A percentile compares a stretch with the other conserved stretches of the same genome.
Conservation (phyloP, 2,329 filamentous ascomycete genomes). For the Trichoderma guizhouense region DNA sequence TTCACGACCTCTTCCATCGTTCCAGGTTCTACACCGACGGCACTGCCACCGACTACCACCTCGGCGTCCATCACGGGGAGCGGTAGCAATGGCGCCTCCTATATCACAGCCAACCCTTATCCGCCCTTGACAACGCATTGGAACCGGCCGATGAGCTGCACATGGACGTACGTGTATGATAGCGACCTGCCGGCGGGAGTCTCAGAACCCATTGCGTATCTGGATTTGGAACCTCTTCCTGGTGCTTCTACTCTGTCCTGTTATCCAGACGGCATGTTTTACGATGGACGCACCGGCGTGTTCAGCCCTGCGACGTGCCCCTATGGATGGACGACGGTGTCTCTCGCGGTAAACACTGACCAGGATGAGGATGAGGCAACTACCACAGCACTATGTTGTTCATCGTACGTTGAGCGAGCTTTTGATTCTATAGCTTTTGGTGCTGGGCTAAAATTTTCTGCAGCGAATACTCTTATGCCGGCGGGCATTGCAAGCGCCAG, state of each 20-base stretch:
- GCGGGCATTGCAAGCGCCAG: slow-evolving; percentile 34
- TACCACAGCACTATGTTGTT: slow-evolving; percentile 41
- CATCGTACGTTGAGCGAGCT: slow-evolving; percentile 33
- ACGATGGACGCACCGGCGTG: slow-evolving; percentile 34
- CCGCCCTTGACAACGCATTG: slow-evolving; percentile 40
- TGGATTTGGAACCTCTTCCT: slow-evolving; percentile 37
- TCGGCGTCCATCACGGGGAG: slow-evolving; percentile 1
- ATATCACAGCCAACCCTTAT: slow-evolving; percentile 23
- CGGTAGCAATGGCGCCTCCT: slow-evolving; percentile 20
- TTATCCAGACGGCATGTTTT: slow-evolving; percentile 41
- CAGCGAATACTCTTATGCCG: slow-evolving; percentile 36
- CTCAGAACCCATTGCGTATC: slow-evolving; percentile 34
- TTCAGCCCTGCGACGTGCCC: slow-evolving; percentile 41
- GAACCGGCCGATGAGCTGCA: slow-evolving; percentile 36
- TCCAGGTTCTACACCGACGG: slow-evolving; percentile 7
- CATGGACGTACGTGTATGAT: slow-evolving; percentile 38
- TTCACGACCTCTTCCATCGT: background rate
- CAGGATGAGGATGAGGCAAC: slow-evolving; percentile 29
- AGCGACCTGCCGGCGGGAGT: slow-evolving; percentile 24
- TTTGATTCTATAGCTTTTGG: background rate
- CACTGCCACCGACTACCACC: slow-evolving; percentile 17
- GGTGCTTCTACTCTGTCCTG: slow-evolving; percentile 38
- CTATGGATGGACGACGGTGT: slow-evolving; percentile 39
- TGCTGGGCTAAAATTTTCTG: slow-evolving; percentile 18
- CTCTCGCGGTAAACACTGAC: slow-evolving; percentile 31